phyloP scores from a whole-genome alignment of 2,329 filamentous ascomycete species.

The Paramyrothecium roridum region DNA sequence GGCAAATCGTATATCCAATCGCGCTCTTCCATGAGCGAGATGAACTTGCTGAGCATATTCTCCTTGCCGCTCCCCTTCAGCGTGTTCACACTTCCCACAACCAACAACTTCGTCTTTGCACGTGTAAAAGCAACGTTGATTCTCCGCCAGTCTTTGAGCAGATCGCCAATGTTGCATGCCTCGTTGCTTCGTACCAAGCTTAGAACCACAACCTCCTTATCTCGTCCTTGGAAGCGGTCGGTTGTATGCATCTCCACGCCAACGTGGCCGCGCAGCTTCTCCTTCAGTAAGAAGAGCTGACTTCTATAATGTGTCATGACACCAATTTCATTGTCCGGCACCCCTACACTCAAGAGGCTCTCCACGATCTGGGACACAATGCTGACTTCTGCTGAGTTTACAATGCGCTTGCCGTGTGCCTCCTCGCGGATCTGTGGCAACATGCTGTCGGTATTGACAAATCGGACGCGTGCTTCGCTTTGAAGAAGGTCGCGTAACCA shows the following conservation, averaged over 20 bases:
- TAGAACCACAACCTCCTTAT: slow-evolving; percentile 90
- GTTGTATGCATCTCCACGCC: slow-evolving; percentile 93
- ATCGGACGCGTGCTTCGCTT: slow-evolving; percentile 71
- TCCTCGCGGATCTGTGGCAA: slow-evolving; percentile 64
- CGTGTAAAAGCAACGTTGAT: slow-evolving; percentile 96
- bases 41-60: slow-evolving; percentile 74
- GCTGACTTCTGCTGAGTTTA: slow-evolving; percentile 79
- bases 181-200: slow-evolving; percentile 87
- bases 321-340: slow-evolving; percentile 75
- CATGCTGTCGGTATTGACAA: slow-evolving; percentile 84
- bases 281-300: slow-evolving; percentile 79
- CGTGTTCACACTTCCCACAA: slow-evolving; percentile 79
- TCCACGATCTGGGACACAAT: slow-evolving; percentile 79
- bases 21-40: slow-evolving; percentile 71
- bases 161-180: slow-evolving; percentile 76
- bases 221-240: slow-evolving; percentile 92
- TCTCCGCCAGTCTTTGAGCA: slow-evolving; percentile 85
- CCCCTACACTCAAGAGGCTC: slow-evolving; percentile 70
- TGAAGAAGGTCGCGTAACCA: slow-evolving; percentile 74
- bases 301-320: slow-evolving; percentile 97
- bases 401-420: slow-evolving; percentile 77
- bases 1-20: slow-evolving; percentile 80
- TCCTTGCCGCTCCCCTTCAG: slow-evolving; percentile 69
- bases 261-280: slow-evolving; percentile 57
- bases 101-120: slow-evolving; percentile 85